Base-by-base conservation (phyloP, 768 basidiomycete genomes). In the Chalciporus sphaerocephalus region DNA sequence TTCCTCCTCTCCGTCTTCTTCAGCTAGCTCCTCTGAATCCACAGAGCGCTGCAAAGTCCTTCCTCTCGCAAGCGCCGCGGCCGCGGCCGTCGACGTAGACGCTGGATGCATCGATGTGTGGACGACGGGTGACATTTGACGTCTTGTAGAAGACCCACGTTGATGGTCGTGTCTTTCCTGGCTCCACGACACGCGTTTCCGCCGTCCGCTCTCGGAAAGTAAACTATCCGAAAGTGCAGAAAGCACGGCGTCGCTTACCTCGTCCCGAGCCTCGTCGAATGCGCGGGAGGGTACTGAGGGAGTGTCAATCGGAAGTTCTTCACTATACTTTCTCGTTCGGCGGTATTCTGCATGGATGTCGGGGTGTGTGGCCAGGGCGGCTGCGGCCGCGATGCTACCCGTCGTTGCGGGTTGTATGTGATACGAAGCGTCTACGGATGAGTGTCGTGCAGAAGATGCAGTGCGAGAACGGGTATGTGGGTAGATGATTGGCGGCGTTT, bases 151-250 rank as follows among this genome's bases (percentile, higher is more conserved):
- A 54, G 76, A 78, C 1, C 68, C 72, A 6, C 38, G 2, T 1
- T 51, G 37, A 34, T 21, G 58, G 10, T 86, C 85, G 13, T 71
- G 74, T 54, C 80, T 85, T 79, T 86, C 85, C 27, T 72, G 75
- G 55, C 80, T 86, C 85, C 85, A 89, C 2, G 81, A 81, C 6
- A 84, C 75, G 21, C 74, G 76, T 59, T 80, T 82, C 42, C 73
- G 69, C 33, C 71, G 67, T 3, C 77, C 78, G 16, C 74, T 66
- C 44, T 92, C 92, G 0, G 92, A 92, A 59, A 85, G 77, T 56
- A 88, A 80, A 55, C 88, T 90, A 22, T 87, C 86, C 3, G 79
- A 74, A 61, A 92, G 71, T 6, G 75, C 72, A 18, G 80, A 66
- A 11, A 77, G 71, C 6, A 75, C 71, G 6, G 74, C 71, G 7